Evolutionary conservation across 495 filamentous ascomycete genomes (phyloP).

Genomic region (Penicillium paradoxum): DNA sequence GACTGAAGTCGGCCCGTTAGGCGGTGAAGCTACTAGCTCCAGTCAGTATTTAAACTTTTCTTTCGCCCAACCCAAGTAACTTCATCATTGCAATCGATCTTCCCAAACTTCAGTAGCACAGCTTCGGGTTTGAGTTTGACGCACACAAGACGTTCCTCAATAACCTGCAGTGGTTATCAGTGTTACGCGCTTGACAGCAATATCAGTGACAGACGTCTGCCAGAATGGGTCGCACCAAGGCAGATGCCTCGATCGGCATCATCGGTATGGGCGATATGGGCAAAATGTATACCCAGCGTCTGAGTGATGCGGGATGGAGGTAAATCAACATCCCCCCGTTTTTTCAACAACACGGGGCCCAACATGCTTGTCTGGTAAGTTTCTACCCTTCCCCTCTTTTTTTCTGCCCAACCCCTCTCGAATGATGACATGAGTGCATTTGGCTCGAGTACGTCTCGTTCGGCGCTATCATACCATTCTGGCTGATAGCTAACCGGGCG

Average conservation of each 20-base stretch:
- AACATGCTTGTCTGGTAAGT: slow-evolving; percentile 29
- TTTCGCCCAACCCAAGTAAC: not conserved
- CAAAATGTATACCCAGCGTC: slow-evolving; percentile 91
- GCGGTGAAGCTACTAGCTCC: slow-evolving; percentile 24
- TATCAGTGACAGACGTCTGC: not conserved
- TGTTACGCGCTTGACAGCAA: not conserved
- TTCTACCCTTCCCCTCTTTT: slow-evolving; percentile 11
- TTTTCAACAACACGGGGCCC: slow-evolving; percentile 7
- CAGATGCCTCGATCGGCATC: slow-evolving; percentile 73
- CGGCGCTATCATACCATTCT: slow-evolving; percentile 45
- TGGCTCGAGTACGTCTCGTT: slow-evolving; percentile 89
- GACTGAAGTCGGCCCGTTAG: slow-evolving; percentile 31
- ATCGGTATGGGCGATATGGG: slow-evolving; percentile 99
- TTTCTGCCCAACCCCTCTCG: slow-evolving; percentile 19
- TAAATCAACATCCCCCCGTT: slow-evolving; percentile 41
- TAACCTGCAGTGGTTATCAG: not conserved
- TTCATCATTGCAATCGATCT: slow-evolving; percentile 15
- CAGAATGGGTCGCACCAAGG: slow-evolving; percentile 48
- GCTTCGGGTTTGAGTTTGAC: not conserved
- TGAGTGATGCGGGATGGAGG: slow-evolving; percentile 94
- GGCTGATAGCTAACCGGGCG: slow-evolving; percentile 37
- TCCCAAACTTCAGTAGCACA: slow-evolving; percentile 8
- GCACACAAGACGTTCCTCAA: not conserved
- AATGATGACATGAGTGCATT: slow-evolving; percentile 99
- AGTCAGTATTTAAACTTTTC: slow-evolving; percentile 38